Percentiles rank a stretch among this genome's conserved stretches.
Evolutionary conservation across 139 green algal species (phyloP).

Genomic region (Spirogloea muscicola): DNA sequence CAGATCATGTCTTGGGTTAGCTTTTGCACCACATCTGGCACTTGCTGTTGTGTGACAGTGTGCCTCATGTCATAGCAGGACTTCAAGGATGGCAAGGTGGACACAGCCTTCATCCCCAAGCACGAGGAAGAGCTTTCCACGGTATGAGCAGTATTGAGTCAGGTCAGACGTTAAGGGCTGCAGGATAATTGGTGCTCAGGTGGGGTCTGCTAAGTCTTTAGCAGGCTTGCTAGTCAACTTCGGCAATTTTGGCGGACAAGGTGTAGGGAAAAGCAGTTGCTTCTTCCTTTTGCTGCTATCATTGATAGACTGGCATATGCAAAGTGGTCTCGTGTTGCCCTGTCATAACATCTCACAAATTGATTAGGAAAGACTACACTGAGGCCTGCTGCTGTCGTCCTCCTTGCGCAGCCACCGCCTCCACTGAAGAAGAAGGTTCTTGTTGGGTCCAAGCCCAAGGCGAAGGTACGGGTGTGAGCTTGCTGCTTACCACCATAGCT

Average conservation of each 20-base stretch:
- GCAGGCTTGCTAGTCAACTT: no score
- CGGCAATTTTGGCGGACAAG: not conserved
- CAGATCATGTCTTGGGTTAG: no score
- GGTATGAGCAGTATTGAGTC: constrained; percentile 3
- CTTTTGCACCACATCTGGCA: no score
- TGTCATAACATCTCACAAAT: no score
- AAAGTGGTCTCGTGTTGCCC: not conserved
- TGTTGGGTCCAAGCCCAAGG: constrained; percentile 5
- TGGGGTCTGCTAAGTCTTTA: no score
- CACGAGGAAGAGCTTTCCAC: constrained; percentile 67
- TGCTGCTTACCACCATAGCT: no score
- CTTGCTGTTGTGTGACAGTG: no score
- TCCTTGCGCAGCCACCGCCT: not conserved
- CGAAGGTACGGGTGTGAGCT: constrained; percentile 9
- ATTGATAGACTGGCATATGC: not conserved
- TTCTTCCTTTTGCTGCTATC: not conserved
- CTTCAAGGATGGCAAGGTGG: constrained; percentile 65
- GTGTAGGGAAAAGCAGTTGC: not conserved
- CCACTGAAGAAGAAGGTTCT: not conserved
- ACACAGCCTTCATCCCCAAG: constrained; percentile 87
- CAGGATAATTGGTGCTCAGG: no score
- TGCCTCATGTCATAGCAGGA: constrained; percentile 55
- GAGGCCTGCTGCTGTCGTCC: not conserved
- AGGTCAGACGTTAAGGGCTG: no score
- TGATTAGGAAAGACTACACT: no score